These are phyloP conservation scores for Penicillium sp. DNA, from an alignment of 2,329 filamentous ascomycete species.

Conservation along the genomic window DNA sequence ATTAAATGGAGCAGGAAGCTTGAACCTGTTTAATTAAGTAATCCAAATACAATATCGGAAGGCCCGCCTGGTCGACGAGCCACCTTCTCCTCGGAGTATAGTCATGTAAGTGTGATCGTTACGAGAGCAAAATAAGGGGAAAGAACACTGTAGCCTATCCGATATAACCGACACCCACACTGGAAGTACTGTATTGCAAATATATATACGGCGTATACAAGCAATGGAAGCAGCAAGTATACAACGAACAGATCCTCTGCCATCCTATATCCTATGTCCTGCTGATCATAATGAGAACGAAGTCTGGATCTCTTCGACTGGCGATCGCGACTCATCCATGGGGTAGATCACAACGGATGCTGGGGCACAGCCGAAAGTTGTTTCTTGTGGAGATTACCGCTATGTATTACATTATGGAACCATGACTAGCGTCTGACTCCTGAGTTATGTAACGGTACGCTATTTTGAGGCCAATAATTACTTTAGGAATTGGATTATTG, in stretches of 20 bases:
- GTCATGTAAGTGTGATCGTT: not conserved
- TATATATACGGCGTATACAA: not conserved
- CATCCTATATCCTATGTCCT: not conserved
- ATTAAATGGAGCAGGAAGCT: not conserved
- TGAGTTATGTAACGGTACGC: not conserved
- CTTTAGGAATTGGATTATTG: not conserved
- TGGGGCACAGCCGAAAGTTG: not conserved
- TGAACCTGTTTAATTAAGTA: not conserved
- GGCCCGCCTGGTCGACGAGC: not conserved
- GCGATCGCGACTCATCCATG: slow-evolving; percentile 1
- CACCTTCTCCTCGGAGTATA: not conserved
- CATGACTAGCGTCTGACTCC: not conserved
- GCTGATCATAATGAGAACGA: not conserved
- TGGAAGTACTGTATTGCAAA: not conserved
- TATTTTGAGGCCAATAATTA: not conserved
- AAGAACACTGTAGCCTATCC: slow-evolving; percentile 1
- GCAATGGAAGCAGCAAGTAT: not conserved
- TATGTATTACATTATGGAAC: not conserved
- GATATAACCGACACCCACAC: not conserved
- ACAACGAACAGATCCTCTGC: not conserved
- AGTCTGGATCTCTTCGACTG: slow-evolving; percentile 2
- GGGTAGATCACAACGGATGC: slow-evolving; percentile 3
- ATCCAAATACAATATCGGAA: not conserved
- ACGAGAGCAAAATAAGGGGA: not conserved
- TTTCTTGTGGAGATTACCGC: slow-evolving; percentile 5